Conservation (phyloP, 345 rosid genomes). For the Camelina neglecta region DNA sequence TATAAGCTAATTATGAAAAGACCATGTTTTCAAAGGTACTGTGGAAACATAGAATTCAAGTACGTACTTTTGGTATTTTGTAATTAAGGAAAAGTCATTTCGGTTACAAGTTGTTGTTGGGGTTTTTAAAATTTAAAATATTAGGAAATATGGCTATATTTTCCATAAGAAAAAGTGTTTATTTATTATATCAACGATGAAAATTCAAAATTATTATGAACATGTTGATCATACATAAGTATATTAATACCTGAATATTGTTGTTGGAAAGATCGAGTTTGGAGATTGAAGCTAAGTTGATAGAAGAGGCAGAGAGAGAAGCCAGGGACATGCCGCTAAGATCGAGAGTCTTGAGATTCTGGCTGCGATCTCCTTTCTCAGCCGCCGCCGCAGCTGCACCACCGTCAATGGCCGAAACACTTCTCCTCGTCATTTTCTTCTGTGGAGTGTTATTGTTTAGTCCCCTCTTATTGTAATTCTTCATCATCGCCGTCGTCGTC, state of each 20-base stretch:
- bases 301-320: slow-evolving; percentile 61
- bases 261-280: slow-evolving; percentile 84
- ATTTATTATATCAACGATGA: not conserved
- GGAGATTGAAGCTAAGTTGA: slow-evolving; percentile 62
- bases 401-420: slow-evolving; percentile 27
- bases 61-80: not conserved
- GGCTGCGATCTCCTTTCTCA: slow-evolving; percentile 41
- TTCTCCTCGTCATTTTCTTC: slow-evolving; percentile 36
- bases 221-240: not conserved
- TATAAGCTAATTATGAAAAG: not conserved
- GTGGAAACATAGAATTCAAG: not conserved
- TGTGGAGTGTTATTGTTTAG: slow-evolving; percentile 25
- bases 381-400: slow-evolving; percentile 24
- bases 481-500: slow-evolving; percentile 39
- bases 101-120: not conserved
- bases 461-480: slow-evolving; percentile 26
- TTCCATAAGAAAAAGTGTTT: not conserved
- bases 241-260: slow-evolving; percentile 69
- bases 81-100: not conserved
- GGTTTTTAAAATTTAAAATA: not conserved
- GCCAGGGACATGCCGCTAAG: slow-evolving; percentile 72
- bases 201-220: not conserved
- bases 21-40: not conserved
- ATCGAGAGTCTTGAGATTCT: slow-evolving; percentile 57
- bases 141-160: not conserved